Base-by-base conservation (phyloP, 768 basidiomycete species). In the Erythrobasidium yunnanense region DNA sequence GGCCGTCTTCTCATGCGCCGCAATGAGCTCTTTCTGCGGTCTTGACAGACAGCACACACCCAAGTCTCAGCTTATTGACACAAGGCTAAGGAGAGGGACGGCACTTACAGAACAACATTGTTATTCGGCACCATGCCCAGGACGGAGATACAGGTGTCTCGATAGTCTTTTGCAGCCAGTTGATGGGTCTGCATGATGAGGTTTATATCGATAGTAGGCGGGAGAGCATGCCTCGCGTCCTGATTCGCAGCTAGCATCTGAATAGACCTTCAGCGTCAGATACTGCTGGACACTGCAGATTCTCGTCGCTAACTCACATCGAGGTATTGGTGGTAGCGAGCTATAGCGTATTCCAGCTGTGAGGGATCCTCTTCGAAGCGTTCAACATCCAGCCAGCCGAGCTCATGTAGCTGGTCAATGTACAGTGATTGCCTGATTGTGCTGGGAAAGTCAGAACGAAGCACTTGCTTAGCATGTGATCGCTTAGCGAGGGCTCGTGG, bases 291-390 rank as follows among this genome's bases (percentile, higher is more conserved):
- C 23, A 23, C 4, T 27, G 35, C 7, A 25, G 33, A 13, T 6
- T 25, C 7, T 8, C 4, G 29, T 35, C 34, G 15, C 11, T 22
- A 47, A 22, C 56, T 58, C 20, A 46, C 56, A 13, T 58, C 56
- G n/a, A 58, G 42, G 29, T 58, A 58, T 25, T 58, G 56, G 23
- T 58, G 56, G 29, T 58, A 58, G 2, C 56, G 56, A 18, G 34
- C 56, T n/a, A 58, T 58, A 7, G 56, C 56, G 4, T 45, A 45
- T 25, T 58, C 38, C 4, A 58, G 45, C 38, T 27, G 5, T 2
- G 35, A 3, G 29, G 38, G 4, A 11, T 58, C 56, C 7, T 5
- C 27, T 27, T 35, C 56, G 45, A 58, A 58, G 22, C 3, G 18
- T 17, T 49, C 45, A 7, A 45, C 22, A 46, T 58, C 42, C 22